Evolutionary conservation across 106 monocot genomes (phyloP).

Genomic region (Dendrobium huoshanense): DNA sequence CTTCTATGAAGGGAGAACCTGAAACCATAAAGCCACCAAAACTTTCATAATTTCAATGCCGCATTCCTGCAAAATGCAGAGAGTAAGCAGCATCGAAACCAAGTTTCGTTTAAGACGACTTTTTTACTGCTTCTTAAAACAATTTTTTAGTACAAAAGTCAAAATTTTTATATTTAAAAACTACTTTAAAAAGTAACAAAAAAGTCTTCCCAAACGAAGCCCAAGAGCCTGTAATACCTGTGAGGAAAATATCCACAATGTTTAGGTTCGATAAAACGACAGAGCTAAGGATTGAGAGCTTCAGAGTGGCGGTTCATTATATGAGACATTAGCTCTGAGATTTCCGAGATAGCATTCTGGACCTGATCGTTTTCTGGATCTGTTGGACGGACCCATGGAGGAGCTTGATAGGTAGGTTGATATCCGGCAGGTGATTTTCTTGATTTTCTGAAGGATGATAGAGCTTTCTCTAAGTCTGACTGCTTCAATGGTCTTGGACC

Average conservation of each 20-base stretch:
- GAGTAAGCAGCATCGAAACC: no score
- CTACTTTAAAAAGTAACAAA: no score
- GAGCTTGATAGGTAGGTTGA: not conserved
- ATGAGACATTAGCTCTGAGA: constrained; percentile 13
- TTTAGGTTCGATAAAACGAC: not conserved
- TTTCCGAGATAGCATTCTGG: constrained; percentile 14
- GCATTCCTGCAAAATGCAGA: no score
- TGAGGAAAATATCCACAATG: not conserved
- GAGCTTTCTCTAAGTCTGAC: constrained; percentile 19
- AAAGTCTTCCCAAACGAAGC: not conserved
- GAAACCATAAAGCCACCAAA: no score
- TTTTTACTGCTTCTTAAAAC: no score
- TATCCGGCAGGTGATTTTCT: not conserved
- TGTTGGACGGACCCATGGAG: constrained; percentile 4
- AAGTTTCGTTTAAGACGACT: no score
- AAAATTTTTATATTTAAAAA: no score
- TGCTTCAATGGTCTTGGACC: constrained; percentile 11
- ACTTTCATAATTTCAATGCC: no score
- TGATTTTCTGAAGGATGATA: constrained; percentile 14
- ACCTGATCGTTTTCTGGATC: constrained; percentile 1
- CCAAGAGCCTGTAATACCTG: not conserved
- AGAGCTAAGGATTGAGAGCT: not conserved
- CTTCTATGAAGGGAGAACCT: no score
- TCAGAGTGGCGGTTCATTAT: constrained; percentile 1
- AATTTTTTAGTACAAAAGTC: no score